phyloP scores from a whole-genome alignment of 2,329 filamentous ascomycete genomes.

The Coniochaeta sp. region DNA sequence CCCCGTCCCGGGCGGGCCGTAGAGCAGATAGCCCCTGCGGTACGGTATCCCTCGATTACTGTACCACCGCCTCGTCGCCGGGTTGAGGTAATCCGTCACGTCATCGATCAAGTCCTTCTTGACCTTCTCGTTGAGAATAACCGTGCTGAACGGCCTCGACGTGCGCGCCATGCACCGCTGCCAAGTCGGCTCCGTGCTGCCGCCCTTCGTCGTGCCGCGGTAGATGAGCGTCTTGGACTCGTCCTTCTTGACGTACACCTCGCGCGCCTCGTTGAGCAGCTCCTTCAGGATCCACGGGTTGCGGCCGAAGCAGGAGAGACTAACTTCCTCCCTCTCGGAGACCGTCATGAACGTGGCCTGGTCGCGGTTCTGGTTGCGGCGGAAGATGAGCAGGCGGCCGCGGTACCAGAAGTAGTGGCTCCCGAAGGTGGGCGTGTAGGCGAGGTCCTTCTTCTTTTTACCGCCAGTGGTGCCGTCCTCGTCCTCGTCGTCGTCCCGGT shows the following conservation, averaged over 20 bases:
- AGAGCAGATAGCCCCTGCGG: conserved; percentile 72
- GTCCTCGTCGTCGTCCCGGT: conserved; percentile 39
- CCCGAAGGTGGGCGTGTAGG: conserved; percentile 62
- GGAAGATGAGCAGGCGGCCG: conserved; percentile 49
- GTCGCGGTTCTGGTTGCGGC: conserved; percentile 41
- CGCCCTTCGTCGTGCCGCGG: conserved; percentile 41
- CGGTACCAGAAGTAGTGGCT: conserved; percentile 64
- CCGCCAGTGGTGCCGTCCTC: conserved; percentile 31
- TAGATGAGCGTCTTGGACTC: conserved; percentile 59
- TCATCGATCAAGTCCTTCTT: conserved; percentile 56
- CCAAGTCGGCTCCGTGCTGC: conserved; percentile 42
- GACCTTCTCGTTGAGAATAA: conserved; percentile 54
- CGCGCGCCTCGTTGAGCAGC: conserved; percentile 51
- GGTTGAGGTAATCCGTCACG: conserved; percentile 56
- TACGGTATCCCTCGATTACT: conserved; percentile 79
- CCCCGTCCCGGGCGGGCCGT: conserved; percentile 74
- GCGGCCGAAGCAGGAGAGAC: conserved; percentile 54
- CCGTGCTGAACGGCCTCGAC: conserved; percentile 56
- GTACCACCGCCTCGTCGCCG: conserved; percentile 68
- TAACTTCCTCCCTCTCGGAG: conserved; percentile 52
- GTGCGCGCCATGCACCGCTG: conserved; percentile 55
- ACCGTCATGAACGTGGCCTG: conserved; percentile 28
- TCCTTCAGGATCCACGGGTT: conserved; percentile 55
- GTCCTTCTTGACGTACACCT: conserved; percentile 49
- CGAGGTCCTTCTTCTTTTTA: conserved; percentile 40